Evolutionary conservation across 768 basidiomycete species (phyloP), one percentile per base, ranked within the genome.

Genomic region (Rhodotorula paludigena): DNA sequence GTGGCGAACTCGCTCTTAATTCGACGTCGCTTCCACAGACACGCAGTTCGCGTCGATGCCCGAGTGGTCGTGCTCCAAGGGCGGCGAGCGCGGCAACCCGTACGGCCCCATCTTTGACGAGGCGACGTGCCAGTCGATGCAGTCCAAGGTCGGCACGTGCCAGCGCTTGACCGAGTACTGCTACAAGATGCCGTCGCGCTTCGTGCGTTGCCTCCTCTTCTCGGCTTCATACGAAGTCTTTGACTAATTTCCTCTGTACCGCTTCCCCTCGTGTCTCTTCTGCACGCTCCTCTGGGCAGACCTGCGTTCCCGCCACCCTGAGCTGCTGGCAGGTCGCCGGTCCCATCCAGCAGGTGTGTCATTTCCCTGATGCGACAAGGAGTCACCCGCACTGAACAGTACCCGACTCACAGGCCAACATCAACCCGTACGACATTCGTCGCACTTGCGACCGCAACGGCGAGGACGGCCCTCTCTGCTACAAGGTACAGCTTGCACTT

Each of bases 381-480:
- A n/a, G n/a, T n/a, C n/a, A n/a, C n/a, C n/a, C n/a, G n/a, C n/a
- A n/a, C n/a, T n/a, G n/a, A n/a, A n/a, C n/a, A n/a, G n/a, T n/a
- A n/a, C n/a, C n/a, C n/a, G n/a, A n/a, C 18, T 7, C 18, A 77
- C 53, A 85, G 77, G 80, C 82, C n/a, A 89, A 88, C 5, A 77
- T 87, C 55, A 98, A 97, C 79, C 86, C 89, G 15, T 98, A 97
- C 78, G 93, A 97, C 74, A 58, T 89, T 7, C 86, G 91, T 68
- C 80, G 77, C 63, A 82, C 80, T 69, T 96, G 93, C 76, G 86
- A 96, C 76, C 83, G 82, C 47, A 68, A 81, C 36, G 84, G 83
- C 74, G 87, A 92, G 67, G 88, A 77, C 63, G 80, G 80, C 55
- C 68, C 56, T 44, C 71, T 79, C 1, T 79, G 78, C 70, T 81